Evolutionary conservation across 768 basidiomycete genomes (phyloP).

Genomic region (Coprinopsis cinerea): DNA sequence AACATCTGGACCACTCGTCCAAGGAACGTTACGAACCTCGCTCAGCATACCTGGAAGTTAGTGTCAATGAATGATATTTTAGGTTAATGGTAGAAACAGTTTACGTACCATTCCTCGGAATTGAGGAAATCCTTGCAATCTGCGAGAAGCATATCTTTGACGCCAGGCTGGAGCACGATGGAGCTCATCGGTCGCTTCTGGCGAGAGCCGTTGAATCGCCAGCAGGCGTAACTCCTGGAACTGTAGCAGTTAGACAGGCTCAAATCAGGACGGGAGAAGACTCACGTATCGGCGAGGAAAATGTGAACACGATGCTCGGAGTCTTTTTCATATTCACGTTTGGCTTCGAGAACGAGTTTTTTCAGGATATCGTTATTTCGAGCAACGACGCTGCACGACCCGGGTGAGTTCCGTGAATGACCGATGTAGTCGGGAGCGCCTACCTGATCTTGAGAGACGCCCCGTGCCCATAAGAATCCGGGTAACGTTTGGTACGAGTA

Average conservation of each 20-base stretch:
- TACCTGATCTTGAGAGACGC: slow-evolving; percentile 79
- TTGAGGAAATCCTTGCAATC: slow-evolving; percentile 83
- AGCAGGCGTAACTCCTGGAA: slow-evolving; percentile 61
- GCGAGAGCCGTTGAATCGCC: slow-evolving; percentile 86
- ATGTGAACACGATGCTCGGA: slow-evolving; percentile 88
- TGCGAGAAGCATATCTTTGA: slow-evolving; percentile 84
- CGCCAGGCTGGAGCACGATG: slow-evolving; percentile 85
- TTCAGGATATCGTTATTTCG: slow-evolving; percentile 86
- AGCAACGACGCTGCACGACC: slow-evolving; percentile 65
- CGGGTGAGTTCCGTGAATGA: slow-evolving; percentile 10
- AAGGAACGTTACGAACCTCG: slow-evolving; percentile 49
- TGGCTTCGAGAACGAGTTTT: slow-evolving; percentile 80
- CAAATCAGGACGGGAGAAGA: slow-evolving; percentile 15
- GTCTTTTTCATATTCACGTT: slow-evolving; percentile 86
- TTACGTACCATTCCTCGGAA: slow-evolving; percentile 77
- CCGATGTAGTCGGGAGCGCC: slow-evolving; percentile 3
- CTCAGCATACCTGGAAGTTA: slow-evolving; percentile 70
- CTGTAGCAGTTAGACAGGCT: slow-evolving; percentile 8
- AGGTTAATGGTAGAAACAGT: slow-evolving; percentile 10
- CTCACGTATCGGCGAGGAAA: slow-evolving; percentile 85
- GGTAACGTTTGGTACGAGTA: slow-evolving; percentile 71
- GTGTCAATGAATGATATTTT: slow-evolving; percentile 15
- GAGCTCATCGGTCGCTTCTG: slow-evolving; percentile 90
- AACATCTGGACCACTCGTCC: slow-evolving; percentile 13
- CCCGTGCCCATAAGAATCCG: slow-evolving; percentile 63